phyloP scores from a whole-genome alignment of 768 basidiomycete genomes.

The Boletus rubescentipes region DNA sequence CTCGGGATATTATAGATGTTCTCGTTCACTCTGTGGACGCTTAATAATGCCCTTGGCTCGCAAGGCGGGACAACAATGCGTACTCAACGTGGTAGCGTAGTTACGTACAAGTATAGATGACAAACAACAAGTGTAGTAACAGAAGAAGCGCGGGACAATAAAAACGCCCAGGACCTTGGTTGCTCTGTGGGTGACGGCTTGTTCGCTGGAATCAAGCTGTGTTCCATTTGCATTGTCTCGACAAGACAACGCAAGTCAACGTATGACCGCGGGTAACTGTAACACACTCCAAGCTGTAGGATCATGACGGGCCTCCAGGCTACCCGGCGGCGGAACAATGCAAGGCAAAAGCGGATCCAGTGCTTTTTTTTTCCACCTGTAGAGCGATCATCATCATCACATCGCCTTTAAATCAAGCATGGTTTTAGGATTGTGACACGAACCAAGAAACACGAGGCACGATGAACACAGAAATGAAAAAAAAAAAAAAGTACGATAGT shows the following conservation, averaged over 20 bases:
- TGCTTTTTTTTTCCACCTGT: not conserved
- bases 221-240: slow-evolving; percentile 11
- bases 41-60: slow-evolving; percentile 2
- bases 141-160: slow-evolving; percentile 11
- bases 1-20: slow-evolving; percentile 15
- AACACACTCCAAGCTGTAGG: slow-evolving; percentile 18
- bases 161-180: slow-evolving; percentile 1
- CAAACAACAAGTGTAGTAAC: slow-evolving; percentile 8
- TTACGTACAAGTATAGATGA: slow-evolving; percentile 23
- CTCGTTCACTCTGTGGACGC: slow-evolving; percentile 2
- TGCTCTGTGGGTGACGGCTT: slow-evolving; percentile 18
- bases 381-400: slow-evolving; percentile 5
- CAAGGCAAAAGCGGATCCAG: slow-evolving; percentile 13
- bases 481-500: slow-evolving; percentile 1
- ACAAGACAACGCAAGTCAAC: slow-evolving; percentile 7
- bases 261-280: not conserved
- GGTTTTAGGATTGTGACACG: not conserved
- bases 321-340: slow-evolving; percentile 20
- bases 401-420: not conserved
- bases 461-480: slow-evolving; percentile 5
- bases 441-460: not conserved
- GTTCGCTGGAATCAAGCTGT: not conserved
- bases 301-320: slow-evolving; percentile 22
- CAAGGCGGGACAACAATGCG: slow-evolving; percentile 15
- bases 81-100: slow-evolving; percentile 24